Percentiles rank a stretch among this genome's conserved stretches.
Conservation (phyloP, 1,139 yeast species). For the Yamadazyma dendronema region DNA sequence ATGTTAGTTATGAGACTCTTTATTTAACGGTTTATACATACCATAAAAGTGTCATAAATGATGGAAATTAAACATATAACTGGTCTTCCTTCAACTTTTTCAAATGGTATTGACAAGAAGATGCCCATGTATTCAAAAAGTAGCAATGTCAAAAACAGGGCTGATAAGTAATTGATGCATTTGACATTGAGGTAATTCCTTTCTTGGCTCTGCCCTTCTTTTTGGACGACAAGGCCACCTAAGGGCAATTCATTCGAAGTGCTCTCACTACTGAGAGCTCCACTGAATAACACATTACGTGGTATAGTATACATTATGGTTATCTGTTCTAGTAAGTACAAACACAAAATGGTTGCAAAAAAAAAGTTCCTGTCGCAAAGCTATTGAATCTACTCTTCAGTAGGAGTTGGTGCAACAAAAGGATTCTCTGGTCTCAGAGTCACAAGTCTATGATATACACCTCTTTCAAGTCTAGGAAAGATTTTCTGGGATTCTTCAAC, state of each 20-base stretch:
- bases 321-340: slow-evolving; percentile 1
- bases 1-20: slow-evolving; percentile 11
- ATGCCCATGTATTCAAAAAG: slow-evolving; percentile 37
- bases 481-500: slow-evolving; percentile 54
- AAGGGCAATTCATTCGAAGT: neutral
- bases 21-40: too few relatives aligned
- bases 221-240: neutral
- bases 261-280: neutral
- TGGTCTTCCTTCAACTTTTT: slow-evolving; percentile 43
- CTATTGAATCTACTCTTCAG: neutral
- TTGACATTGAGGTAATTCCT: neutral
- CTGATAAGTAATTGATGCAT: neutral
- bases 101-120: slow-evolving; percentile 43
- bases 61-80: slow-evolving; percentile 25
- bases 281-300: slow-evolving; percentile 6
- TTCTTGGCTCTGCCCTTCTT: neutral
- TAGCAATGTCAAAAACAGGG: slow-evolving; percentile 28
- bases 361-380: neutral
- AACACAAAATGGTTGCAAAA: slow-evolving; percentile 2
- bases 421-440: slow-evolving; percentile 21
- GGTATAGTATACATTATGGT: slow-evolving; percentile 8
- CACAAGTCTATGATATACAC: slow-evolving; percentile 33
- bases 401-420: slow-evolving; percentile 29
- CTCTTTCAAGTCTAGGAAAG: slow-evolving; percentile 55
- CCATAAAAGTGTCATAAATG: slow-evolving; percentile 28